These are phyloP conservation scores for Peltaster fructicola DNA, from an alignment of 2,329 filamentous ascomycete genomes.

Conservation along the genomic window DNA sequence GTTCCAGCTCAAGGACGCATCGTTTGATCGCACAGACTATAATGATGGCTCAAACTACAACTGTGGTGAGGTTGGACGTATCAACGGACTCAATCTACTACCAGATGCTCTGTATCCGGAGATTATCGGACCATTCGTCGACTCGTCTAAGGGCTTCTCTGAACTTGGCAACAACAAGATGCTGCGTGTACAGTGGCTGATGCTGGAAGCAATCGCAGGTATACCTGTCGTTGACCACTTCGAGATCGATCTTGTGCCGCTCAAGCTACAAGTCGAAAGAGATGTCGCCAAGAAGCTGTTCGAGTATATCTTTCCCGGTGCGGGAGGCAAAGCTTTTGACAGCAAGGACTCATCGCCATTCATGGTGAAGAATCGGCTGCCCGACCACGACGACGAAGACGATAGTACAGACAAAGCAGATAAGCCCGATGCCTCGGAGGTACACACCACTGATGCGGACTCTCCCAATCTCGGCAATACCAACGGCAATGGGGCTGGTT, in stretches of 20 bases:
- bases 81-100: conserved; percentile 78
- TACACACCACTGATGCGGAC: not conserved
- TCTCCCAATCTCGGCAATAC: conserved; percentile 1
- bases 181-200: conserved; percentile 90
- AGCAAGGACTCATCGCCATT: conserved; percentile 45
- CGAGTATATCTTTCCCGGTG: conserved; percentile 90
- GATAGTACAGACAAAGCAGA: conserved; percentile 18
- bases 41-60: conserved; percentile 95
- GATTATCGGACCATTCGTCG: conserved; percentile 81
- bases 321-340: conserved; percentile 35
- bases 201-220: conserved; percentile 93
- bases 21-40: conserved; percentile 92
- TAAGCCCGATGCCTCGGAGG: conserved; percentile 1
- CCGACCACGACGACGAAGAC: conserved; percentile 28
- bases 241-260: conserved; percentile 79
- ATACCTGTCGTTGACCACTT: conserved; percentile 97
- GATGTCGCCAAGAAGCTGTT: conserved; percentile 87
- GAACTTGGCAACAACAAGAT: conserved; percentile 59
- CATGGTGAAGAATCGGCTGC: conserved; percentile 35
- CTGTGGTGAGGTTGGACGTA: conserved; percentile 67
- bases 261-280: conserved; percentile 84
- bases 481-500: conserved; percentile 47
- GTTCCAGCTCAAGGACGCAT: conserved; percentile 75
- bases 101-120: conserved; percentile 85
- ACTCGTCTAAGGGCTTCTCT: conserved; percentile 37